Evolutionary conservation across 768 basidiomycete species (phyloP).

Genomic region (Crucibulum laeve): DNA sequence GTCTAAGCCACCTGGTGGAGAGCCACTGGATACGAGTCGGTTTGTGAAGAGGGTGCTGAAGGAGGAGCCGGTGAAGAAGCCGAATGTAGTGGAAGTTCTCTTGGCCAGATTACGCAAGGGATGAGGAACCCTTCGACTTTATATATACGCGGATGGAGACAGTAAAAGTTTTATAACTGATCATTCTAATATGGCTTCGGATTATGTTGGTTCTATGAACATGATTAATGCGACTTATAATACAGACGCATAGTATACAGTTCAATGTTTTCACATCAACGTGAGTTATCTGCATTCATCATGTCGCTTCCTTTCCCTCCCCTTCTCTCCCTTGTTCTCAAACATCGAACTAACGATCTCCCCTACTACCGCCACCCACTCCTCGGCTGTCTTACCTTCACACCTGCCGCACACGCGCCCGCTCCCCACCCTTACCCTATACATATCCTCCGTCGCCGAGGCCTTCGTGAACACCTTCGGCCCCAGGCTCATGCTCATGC

Average conservation of each 20-base stretch:
- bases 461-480: slow-evolving; percentile 27
- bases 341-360: slow-evolving; percentile 15
- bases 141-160: no score
- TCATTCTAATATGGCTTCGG: no score
- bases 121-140: neutral
- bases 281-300: neutral
- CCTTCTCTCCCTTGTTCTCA: slow-evolving; percentile 3
- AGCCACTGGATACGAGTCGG: slow-evolving; percentile 13
- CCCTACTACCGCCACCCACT: slow-evolving; percentile 17
- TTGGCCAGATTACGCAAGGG: neutral
- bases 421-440: slow-evolving; percentile 23
- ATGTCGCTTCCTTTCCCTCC: neutral
- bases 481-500: slow-evolving; percentile 26
- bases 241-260: neutral
- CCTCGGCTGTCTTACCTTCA: slow-evolving; percentile 14
- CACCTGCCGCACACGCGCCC: slow-evolving; percentile 15
- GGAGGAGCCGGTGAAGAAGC: neutral
- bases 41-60: slow-evolving; percentile 21
- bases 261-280: neutral
- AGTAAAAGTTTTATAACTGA: no score
- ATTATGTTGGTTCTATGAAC: no score
- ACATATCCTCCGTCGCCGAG: slow-evolving; percentile 25
- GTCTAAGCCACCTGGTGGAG: slow-evolving; percentile 21
- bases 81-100: neutral
- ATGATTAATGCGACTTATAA: no score